phyloP scores from a whole-genome alignment of 805 yeast genomes.

The Jamesozyma spencerorum region DNA sequence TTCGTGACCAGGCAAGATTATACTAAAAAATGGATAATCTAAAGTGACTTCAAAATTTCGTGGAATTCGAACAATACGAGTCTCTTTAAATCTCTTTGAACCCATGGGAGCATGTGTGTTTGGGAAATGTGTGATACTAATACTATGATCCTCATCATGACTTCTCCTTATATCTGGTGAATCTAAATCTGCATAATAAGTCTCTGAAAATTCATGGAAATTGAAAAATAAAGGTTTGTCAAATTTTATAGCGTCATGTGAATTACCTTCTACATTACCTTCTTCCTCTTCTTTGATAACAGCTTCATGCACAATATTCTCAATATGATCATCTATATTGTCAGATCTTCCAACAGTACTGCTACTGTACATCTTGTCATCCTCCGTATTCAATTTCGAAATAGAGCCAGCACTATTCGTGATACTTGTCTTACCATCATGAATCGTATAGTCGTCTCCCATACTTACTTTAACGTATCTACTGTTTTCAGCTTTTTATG shows the following conservation, averaged over 20 bases:
- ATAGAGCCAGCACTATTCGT: constrained; percentile 1
- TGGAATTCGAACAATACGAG: constrained; percentile 61
- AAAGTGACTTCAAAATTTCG: constrained; percentile 35
- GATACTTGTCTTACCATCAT: background rate
- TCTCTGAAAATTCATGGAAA: constrained; percentile 50
- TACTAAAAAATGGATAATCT: constrained; percentile 47
- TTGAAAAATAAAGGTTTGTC: constrained; percentile 41
- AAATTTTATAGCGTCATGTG: background rate
- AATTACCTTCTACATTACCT: background rate
- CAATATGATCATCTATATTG: background rate
- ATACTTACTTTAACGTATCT: too few relatives aligned
- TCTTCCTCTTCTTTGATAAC: background rate
- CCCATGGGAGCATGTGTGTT: constrained; percentile 36
- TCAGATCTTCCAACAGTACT: background rate
- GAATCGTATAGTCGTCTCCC: background rate
- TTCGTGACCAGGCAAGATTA: constrained; percentile 48
- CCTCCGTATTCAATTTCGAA: background rate
- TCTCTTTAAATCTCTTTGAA: constrained; percentile 27
- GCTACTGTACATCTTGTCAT: background rate
- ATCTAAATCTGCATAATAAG: constrained; percentile 25
- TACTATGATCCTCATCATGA: constrained; percentile 28
- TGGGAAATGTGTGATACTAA: constrained; percentile 61
- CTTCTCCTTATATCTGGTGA: constrained; percentile 9
- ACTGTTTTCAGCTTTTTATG: too few relatives aligned
- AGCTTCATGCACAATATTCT: background rate